Percentiles rank a stretch among this genome's conserved stretches.
These are phyloP conservation scores for Phytopythium montanum DNA, from an alignment of 352 stramenopile species.

Conservation along the genomic window DNA sequence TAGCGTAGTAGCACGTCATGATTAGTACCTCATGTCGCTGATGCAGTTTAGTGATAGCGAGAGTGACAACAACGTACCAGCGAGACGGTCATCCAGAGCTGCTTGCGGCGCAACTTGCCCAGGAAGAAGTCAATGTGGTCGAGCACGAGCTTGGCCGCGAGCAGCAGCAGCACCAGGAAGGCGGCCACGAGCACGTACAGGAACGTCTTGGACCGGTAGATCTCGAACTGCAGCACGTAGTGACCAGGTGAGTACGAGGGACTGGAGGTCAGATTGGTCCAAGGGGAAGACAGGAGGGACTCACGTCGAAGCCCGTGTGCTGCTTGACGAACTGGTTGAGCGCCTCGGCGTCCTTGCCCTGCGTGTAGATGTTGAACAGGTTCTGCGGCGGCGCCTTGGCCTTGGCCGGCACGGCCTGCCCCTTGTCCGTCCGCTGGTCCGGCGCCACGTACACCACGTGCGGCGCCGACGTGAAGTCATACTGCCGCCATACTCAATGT, in stretches of 20 bases:
- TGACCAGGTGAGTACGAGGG: neutral
- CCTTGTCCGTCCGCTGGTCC: conserved; percentile 48
- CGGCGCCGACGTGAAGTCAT: conserved; percentile 76
- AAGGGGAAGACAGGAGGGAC: neutral
- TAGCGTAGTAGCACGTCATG: conserved; percentile 4
- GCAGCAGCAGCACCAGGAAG: conserved; percentile 25
- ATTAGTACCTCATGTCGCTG: no score
- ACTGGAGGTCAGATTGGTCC: neutral
- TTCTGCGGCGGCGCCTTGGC: conserved; percentile 43
- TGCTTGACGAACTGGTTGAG: conserved; percentile 74
- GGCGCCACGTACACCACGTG: conserved; percentile 74
- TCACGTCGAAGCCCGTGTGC: conserved; percentile 80
- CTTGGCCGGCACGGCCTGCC: conserved; percentile 49
- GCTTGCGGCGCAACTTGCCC: conserved; percentile 68
- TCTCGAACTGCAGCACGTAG: conserved; percentile 27
- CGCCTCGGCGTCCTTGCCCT: conserved; percentile 64
- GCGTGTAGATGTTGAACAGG: conserved; percentile 79
- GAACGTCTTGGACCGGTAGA: conserved; percentile 70
- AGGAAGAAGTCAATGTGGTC: conserved; percentile 69
- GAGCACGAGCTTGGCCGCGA: conserved; percentile 59
- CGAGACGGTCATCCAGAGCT: conserved; percentile 86
- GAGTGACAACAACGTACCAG: conserved; percentile 29
- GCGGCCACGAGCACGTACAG: conserved; percentile 42
- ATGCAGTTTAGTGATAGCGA: no score
- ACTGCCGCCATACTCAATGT: conserved; percentile 19